phyloP scores from a whole-genome alignment of 73 alveolate species.

The Halteria grandinella region DNA sequence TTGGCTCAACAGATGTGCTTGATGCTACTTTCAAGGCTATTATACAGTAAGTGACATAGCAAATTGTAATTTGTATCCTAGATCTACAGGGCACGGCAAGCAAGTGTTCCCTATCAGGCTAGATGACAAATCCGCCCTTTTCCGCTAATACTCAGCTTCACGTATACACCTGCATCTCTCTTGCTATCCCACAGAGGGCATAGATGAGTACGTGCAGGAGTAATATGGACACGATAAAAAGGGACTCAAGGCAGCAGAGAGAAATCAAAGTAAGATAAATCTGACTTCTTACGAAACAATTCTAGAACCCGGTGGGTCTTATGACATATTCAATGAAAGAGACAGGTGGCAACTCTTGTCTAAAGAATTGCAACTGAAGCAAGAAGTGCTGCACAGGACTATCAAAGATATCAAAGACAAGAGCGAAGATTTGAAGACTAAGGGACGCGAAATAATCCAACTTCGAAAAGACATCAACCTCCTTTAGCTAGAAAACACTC shows the following conservation, averaged over 20 bases:
- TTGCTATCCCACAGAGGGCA: conserved; percentile 65
- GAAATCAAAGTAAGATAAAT: conserved; percentile 21
- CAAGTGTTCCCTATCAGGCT: conserved; percentile 41
- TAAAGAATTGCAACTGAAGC: conserved; percentile 94
- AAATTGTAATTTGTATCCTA: no score
- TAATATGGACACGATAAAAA: conserved; percentile 21
- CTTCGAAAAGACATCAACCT: conserved; percentile 92
- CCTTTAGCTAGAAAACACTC: conserved; percentile 90
- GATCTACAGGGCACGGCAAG: no score
- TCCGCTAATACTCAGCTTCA: no score
- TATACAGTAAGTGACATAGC: conserved; percentile 52
- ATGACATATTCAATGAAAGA: conserved; percentile 75
- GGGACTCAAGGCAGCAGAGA: conserved; percentile 20
- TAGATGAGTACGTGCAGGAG: conserved; percentile 52
- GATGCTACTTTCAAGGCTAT: conserved; percentile 69
- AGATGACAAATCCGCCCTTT: no score
- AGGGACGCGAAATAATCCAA: conserved; percentile 97
- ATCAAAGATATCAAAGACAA: conserved; percentile 97
- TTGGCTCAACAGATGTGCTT: conserved; percentile 88
- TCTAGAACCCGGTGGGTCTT: conserved; percentile 37
- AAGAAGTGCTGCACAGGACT: conserved; percentile 96
- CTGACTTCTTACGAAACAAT: not conserved
- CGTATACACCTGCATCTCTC: no score
- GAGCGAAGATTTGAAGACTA: conserved; percentile 88
- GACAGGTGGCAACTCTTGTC: conserved; percentile 97